phyloP scores from a whole-genome alignment of 2,329 filamentous ascomycete genomes.

The Neofusicoccum umdonicola region DNA sequence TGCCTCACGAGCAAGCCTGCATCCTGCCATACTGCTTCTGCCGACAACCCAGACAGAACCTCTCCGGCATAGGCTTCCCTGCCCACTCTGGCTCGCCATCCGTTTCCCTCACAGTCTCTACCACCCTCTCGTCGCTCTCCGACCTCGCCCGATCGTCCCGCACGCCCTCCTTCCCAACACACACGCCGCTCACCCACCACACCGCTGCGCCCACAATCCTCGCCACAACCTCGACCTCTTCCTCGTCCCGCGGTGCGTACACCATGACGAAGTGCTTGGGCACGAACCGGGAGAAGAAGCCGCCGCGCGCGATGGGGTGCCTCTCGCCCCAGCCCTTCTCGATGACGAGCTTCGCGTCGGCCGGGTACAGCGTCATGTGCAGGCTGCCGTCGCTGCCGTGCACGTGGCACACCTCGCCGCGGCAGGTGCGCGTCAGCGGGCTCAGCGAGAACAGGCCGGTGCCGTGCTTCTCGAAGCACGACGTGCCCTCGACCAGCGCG shows the following conservation, averaged over 20 bases:
- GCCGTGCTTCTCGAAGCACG: constrained; percentile 80
- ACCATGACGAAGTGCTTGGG: constrained; percentile 76
- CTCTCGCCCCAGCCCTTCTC: constrained; percentile 76
- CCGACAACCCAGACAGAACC: constrained; percentile 10
- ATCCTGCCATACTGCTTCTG: constrained; percentile 7
- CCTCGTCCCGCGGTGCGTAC: constrained; percentile 71
- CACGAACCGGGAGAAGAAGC: constrained; percentile 66
- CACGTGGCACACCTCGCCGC: constrained; percentile 80
- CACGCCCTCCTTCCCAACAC: constrained; percentile 26
- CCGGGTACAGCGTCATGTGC: constrained; percentile 77
- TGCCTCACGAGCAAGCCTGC: background rate
- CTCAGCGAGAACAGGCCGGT: constrained; percentile 69
- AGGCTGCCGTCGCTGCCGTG: constrained; percentile 74
- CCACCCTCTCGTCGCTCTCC: constrained; percentile 18
- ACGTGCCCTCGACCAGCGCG: constrained; percentile 54
- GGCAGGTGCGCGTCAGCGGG: constrained; percentile 67
- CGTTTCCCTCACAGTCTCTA: background rate
- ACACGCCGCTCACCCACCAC: constrained; percentile 59
- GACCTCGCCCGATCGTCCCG: constrained; percentile 22
- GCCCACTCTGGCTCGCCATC: background rate
- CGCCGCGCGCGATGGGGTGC: constrained; percentile 64
- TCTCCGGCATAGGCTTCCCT: background rate
- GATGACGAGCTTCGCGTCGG: constrained; percentile 70
- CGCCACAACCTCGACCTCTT: constrained; percentile 66
- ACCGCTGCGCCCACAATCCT: constrained; percentile 71